Evolutionary conservation across 2,329 filamentous ascomycete genomes (phyloP).

Genomic region (Tolypocladium paradoxum): DNA sequence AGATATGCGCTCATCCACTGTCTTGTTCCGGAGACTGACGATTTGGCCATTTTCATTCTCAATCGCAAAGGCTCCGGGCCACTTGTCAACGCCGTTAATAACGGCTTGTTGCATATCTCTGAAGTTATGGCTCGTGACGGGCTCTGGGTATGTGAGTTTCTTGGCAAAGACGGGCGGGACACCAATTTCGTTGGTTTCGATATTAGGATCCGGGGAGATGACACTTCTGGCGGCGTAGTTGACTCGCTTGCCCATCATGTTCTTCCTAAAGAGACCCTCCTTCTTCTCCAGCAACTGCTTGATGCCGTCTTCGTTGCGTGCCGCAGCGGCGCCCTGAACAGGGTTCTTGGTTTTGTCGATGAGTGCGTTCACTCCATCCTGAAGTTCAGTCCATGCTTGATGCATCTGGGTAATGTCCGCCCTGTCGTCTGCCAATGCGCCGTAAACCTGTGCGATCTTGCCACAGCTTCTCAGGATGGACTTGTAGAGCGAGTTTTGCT

Average conservation of each 20-base stretch:
- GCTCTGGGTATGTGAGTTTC: slow-evolving; percentile 93
- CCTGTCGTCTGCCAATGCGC: slow-evolving; percentile 32
- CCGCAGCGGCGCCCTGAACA: slow-evolving; percentile 64
- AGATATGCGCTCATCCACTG: slow-evolving; percentile 74
- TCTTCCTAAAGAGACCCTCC: slow-evolving; percentile 94
- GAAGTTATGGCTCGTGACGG: slow-evolving; percentile 95
- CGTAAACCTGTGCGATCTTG: slow-evolving; percentile 60
- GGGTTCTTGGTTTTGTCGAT: slow-evolving; percentile 86
- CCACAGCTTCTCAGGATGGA: slow-evolving; percentile 68
- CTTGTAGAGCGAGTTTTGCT: slow-evolving; percentile 83
- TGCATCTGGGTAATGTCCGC: slow-evolving; percentile 60
- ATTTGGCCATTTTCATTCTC: slow-evolving; percentile 94
- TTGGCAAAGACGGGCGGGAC: slow-evolving; percentile 96
- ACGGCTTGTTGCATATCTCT: slow-evolving; percentile 92
- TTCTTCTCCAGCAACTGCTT: slow-evolving; percentile 99
- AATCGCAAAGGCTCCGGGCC: slow-evolving; percentile 88
- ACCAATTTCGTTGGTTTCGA: slow-evolving; percentile 97
- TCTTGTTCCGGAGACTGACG: slow-evolving; percentile 78
- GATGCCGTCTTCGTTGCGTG: slow-evolving; percentile 80
- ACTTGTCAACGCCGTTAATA: slow-evolving; percentile 85
- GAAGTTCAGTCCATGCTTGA: slow-evolving; percentile 70
- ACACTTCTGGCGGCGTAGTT: slow-evolving; percentile 96
- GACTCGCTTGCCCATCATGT: slow-evolving; percentile 99
- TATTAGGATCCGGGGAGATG: slow-evolving; percentile 96
- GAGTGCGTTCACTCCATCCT: slow-evolving; percentile 84